Evolutionary conservation across 2,329 filamentous ascomycete species (phyloP).

Genomic region (Colletotrichum eremochloae): DNA sequence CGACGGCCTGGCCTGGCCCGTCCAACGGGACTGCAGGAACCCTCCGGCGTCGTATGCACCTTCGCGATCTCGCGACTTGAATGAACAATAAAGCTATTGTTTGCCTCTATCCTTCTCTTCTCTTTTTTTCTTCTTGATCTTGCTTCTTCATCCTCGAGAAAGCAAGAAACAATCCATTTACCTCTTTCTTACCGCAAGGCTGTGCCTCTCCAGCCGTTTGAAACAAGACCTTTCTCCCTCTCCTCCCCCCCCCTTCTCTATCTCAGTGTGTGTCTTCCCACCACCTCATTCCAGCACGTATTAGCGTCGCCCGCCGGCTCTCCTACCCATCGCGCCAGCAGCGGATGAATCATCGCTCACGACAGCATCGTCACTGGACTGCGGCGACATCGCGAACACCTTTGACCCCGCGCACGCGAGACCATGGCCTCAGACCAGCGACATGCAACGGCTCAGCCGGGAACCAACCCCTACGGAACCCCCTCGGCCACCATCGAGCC

Average conservation of each 20-base stretch:
- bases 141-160: no score
- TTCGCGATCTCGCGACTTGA: not conserved
- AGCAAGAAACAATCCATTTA: not conserved
- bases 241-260: no score
- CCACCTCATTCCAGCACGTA: not conserved
- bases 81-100: not conserved
- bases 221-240: not conserved
- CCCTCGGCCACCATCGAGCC: constrained; percentile 40
- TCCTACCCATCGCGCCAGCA: not conserved
- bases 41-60: not conserved
- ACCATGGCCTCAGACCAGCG: constrained; percentile 17
- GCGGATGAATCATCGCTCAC: not conserved
- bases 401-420: not conserved
- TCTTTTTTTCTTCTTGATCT: not conserved
- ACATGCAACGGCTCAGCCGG: not conserved
- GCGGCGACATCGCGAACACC: not conserved
- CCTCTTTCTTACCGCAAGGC: not conserved
- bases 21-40: constrained; percentile 17
- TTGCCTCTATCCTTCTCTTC: not conserved
- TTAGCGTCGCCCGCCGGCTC: not conserved
- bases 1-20: not conserved
- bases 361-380: not conserved
- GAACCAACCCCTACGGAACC: constrained; percentile 27
- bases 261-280: not conserved
- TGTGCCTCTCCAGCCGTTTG: not conserved